Evolutionary conservation across 139 green algal species (phyloP).

Genomic region (Coelastrella sp.): DNA sequence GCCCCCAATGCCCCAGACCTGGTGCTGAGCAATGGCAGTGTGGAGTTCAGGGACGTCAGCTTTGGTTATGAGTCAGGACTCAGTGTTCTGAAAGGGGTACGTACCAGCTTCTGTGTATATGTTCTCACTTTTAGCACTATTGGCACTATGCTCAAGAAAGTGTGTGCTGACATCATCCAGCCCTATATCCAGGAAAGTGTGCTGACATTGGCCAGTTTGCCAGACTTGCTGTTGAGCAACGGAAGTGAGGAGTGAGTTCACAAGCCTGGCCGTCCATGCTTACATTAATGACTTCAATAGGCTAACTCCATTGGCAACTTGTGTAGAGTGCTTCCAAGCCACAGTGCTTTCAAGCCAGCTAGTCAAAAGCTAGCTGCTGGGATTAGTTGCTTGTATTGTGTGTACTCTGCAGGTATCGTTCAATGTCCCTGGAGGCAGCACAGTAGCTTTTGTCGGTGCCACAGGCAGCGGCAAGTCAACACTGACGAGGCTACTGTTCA

Average conservation of each 20-base stretch:
- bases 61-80: slow-evolving; percentile 71
- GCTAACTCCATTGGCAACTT: no score
- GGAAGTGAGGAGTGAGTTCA: slow-evolving; percentile 53
- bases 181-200: slow-evolving; percentile 39
- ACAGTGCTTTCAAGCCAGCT: background rate
- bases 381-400: no score
- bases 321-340: background rate
- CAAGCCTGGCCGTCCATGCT: no score
- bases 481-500: slow-evolving; percentile 83
- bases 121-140: no score
- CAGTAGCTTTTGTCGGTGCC: slow-evolving; percentile 82
- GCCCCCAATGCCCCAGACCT: slow-evolving; percentile 69
- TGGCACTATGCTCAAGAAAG: no score
- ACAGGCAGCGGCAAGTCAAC: slow-evolving; percentile 93
- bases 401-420: slow-evolving; percentile 75
- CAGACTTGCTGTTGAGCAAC: slow-evolving; percentile 58
- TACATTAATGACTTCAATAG: no score
- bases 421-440: slow-evolving; percentile 66
- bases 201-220: slow-evolving; percentile 70
- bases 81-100: slow-evolving; percentile 41
- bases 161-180: no score
- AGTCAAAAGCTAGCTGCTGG: background rate
- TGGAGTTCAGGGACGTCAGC: slow-evolving; percentile 75
- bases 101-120: background rate
- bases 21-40: slow-evolving; percentile 39